phyloP scores from a whole-genome alignment of 208 protist species.

The Wallacemonas rigidus region DNA sequence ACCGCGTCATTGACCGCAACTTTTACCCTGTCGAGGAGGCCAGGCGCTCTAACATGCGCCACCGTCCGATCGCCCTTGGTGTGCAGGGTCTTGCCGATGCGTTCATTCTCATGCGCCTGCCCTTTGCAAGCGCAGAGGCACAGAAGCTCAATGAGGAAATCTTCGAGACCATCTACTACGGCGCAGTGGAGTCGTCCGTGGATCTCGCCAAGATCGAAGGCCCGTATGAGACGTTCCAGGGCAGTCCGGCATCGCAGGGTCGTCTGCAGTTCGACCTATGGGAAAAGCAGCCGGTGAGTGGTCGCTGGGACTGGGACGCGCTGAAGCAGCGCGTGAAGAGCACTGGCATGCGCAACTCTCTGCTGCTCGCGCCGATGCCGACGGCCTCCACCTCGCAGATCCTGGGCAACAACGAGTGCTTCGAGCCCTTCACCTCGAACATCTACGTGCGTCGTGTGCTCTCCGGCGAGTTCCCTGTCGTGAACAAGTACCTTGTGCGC shows the following conservation, averaged over 20 bases:
- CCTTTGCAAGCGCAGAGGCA: conserved; percentile 95
- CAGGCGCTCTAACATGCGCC: conserved; percentile 93
- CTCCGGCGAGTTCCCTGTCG: conserved; percentile 98
- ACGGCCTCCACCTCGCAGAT: conserved; percentile 99
- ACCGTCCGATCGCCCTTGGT: conserved; percentile 98
- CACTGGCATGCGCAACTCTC: conserved; percentile 97
- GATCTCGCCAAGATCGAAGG: conserved; percentile 95
- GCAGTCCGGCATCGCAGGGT: conserved; percentile 95
- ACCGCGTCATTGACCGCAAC: conserved; percentile 99
- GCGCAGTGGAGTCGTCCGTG: conserved; percentile 85
- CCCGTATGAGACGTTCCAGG: conserved; percentile 94
- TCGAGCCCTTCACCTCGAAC: conserved; percentile 99
- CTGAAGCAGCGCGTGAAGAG: conserved; percentile 90
- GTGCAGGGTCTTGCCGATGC: conserved; percentile 99
- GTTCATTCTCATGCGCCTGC: conserved; percentile 95
- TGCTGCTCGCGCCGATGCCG: conserved; percentile 99
- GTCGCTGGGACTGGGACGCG: conserved; percentile 96
- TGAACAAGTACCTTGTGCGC: conserved; percentile 98
- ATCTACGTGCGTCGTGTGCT: conserved; percentile 98
- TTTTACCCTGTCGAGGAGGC: conserved; percentile 98
- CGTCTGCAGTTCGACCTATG: conserved; percentile 99
- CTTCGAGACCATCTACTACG: conserved; percentile 99
- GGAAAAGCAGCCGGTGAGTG: conserved; percentile 76
- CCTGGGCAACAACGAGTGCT: conserved; percentile 99
- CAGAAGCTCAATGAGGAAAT: conserved; percentile 97